These are phyloP conservation scores for Coemansia sp. DNA, from an alignment of 192 early-diverging fungal species.

Conservation along the genomic window DNA sequence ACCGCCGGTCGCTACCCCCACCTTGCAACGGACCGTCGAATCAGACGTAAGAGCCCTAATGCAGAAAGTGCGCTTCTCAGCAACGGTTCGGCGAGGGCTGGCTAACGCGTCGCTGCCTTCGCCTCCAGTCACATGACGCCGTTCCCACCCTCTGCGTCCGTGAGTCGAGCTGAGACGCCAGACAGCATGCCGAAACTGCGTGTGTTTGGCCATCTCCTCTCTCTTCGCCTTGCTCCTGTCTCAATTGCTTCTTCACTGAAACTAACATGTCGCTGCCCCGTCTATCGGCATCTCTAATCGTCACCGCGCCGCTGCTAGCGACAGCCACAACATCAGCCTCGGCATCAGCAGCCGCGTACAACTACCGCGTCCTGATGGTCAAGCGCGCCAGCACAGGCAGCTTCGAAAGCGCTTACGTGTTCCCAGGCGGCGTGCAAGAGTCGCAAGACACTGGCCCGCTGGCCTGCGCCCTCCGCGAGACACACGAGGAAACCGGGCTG, in stretches of 20 bases:
- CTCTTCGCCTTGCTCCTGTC: neutral
- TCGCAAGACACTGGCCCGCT: conserved; percentile 6
- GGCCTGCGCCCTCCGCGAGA: conserved; percentile 72
- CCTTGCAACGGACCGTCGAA: too few species aligned
- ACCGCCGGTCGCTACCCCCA: too few species aligned
- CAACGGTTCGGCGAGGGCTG: too few species aligned
- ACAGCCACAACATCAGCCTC: neutral
- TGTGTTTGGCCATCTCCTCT: neutral
- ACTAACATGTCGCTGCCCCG: conserved; percentile 5
- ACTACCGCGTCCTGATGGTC: conserved; percentile 54
- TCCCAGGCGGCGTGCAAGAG: conserved; percentile 48
- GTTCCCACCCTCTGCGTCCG: too few species aligned
- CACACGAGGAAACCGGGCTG: conserved; percentile 80
- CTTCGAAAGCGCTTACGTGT: conserved; percentile 38
- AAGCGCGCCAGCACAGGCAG: conserved; percentile 27
- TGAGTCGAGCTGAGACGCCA: too few species aligned
- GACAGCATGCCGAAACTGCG: too few species aligned
- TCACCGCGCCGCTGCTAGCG: conserved; percentile 24
- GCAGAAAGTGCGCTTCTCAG: too few species aligned
- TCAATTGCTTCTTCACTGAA: neutral
- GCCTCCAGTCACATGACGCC: too few species aligned
- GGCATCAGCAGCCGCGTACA: conserved; percentile 3
- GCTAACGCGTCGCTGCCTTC: too few species aligned
- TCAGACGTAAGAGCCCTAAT: too few species aligned
- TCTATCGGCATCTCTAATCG: conserved; percentile 35